Conservation (phyloP, 1,139 yeast species). For the Candida sanyaensis region DNA sequence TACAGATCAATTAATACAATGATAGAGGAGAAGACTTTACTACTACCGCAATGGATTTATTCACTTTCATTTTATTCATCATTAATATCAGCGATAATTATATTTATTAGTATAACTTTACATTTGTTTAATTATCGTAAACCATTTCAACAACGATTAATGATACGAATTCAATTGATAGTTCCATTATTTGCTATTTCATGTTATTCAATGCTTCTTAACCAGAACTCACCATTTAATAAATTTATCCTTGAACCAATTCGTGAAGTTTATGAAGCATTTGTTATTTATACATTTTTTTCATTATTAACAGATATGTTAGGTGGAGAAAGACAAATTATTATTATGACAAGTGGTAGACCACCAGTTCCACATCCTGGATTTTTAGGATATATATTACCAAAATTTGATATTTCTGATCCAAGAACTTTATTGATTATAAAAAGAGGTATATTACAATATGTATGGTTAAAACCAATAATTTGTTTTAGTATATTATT, state of each 20-base stretch:
- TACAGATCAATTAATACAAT: background rate
- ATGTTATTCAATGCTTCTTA: conserved; percentile 53
- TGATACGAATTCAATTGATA: conserved; percentile 76
- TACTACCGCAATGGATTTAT: conserved; percentile 37
- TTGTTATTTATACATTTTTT: conserved; percentile 92
- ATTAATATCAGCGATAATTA: conserved; percentile 33
- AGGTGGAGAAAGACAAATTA: conserved; percentile 90
- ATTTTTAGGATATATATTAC: conserved; percentile 47
- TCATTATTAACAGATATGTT: conserved; percentile 77
- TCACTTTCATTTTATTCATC: conserved; percentile 36
- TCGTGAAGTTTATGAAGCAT: conserved; percentile 91
- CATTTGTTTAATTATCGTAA: conserved; percentile 71
- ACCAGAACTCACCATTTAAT: conserved; percentile 35
- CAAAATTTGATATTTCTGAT: conserved; percentile 79
- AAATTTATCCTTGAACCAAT: conserved; percentile 68
- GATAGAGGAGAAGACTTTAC: conserved; percentile 7
- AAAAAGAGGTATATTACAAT: conserved; percentile 87
- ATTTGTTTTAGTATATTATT: conserved; percentile 60
- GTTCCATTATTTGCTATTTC: conserved; percentile 59
- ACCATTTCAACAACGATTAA: conserved; percentile 84
- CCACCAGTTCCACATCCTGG: conserved; percentile 76
- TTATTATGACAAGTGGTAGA: conserved; percentile 72
- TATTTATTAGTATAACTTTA: conserved; percentile 29
- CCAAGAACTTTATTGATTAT: conserved; percentile 75
- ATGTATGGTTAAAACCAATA: conserved; percentile 92